A percentile compares a stretch with the other conserved stretches of the same genome.
These are phyloP conservation scores for Spatholobus suberectus DNA, from an alignment of 306 rosid genomes.

Conservation along the genomic window DNA sequence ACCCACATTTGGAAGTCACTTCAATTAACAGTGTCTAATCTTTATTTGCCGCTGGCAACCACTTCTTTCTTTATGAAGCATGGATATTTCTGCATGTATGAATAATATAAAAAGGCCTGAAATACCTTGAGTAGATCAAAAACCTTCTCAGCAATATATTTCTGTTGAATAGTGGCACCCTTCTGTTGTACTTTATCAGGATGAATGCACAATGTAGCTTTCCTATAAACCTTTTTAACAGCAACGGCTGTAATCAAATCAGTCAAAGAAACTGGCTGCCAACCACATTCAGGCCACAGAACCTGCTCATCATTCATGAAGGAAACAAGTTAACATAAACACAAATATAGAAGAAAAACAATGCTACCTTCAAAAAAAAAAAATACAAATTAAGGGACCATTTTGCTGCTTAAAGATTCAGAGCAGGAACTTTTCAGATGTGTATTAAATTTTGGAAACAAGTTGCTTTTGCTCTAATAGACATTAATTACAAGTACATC, in stretches of 20 bases:
- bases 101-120: slow-evolving; percentile 2
- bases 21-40: neutral
- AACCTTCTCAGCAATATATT: slow-evolving; percentile 94
- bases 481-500: slow-evolving; percentile 5
- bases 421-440: neutral
- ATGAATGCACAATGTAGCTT: slow-evolving; percentile 95
- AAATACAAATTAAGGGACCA: neutral
- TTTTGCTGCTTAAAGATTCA: slow-evolving; percentile 32
- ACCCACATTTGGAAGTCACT: neutral
- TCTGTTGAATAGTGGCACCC: slow-evolving; percentile 97
- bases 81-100: neutral
- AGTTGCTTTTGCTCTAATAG: neutral
- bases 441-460: neutral
- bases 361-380: neutral
- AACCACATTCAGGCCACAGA: slow-evolving; percentile 97
- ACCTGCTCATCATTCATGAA: slow-evolving; percentile 69
- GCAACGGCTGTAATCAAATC: slow-evolving; percentile 79
- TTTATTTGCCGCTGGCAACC: slow-evolving; percentile 24
- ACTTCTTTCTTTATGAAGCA: slow-evolving; percentile 14
- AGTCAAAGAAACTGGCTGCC: slow-evolving; percentile 94
- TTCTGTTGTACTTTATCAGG: slow-evolving; percentile 99
- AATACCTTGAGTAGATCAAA: slow-evolving; percentile 94
- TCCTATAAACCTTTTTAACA: slow-evolving; percentile 87
- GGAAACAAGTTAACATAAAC: slow-evolving; percentile 34
- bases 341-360: slow-evolving; percentile 10